Evolutionary conservation across 2,329 filamentous ascomycete genomes (phyloP).

Genomic region (Fusarium robinianum): DNA sequence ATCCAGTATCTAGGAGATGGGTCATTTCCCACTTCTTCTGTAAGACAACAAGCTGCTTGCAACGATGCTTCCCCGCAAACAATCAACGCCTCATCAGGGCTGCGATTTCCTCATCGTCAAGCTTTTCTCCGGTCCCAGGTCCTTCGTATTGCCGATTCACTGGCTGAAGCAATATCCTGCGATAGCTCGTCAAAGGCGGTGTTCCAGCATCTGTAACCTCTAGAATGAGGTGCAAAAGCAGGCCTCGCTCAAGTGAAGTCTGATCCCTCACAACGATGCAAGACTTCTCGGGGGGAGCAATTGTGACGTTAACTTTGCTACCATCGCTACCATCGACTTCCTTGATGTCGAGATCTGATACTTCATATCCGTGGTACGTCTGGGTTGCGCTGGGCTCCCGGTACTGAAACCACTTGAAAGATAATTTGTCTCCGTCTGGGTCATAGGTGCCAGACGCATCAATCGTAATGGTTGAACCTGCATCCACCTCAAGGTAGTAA

Average conservation of each 20-base stretch:
- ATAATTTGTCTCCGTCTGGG: conserved; percentile 49
- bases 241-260: conserved; percentile 10
- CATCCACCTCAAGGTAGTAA: conserved; percentile 45
- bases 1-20: no score
- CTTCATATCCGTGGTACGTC: conserved; percentile 5
- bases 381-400: conserved; percentile 35
- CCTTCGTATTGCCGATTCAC: conserved; percentile 10
- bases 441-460: conserved; percentile 53
- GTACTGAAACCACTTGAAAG: conserved; percentile 58
- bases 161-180: conserved; percentile 21
- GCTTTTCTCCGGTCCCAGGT: conserved; percentile 1
- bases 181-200: conserved; percentile 17
- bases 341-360: conserved; percentile 3
- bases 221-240: conserved; percentile 19
- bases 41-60: no score
- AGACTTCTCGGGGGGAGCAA: conserved; percentile 12
- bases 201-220: conserved; percentile 20
- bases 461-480: conserved; percentile 45
- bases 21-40: no score
- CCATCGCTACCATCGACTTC: conserved; percentile 3
- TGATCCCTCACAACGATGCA: conserved; percentile 17
- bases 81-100: conserved; percentile 4
- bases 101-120: conserved; percentile 4
- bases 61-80: not conserved
- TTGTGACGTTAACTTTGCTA: conserved; percentile 4